Conservation (phyloP, 1,284 basidiomycete species). For the Vanrija sp. region DNA sequence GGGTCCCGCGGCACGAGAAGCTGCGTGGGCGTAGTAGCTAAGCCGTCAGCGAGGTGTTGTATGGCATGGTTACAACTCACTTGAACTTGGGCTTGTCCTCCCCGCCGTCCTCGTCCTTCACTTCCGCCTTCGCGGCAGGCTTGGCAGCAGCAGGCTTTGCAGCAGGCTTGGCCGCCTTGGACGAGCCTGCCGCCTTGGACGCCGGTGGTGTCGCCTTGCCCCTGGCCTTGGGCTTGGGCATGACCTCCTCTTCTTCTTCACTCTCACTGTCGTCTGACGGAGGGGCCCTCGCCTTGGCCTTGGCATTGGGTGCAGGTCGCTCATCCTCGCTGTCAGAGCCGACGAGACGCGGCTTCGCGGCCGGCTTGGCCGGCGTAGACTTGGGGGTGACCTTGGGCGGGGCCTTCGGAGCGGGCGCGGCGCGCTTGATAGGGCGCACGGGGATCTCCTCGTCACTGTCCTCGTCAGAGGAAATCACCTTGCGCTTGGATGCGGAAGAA, state of each 20-base stretch:
- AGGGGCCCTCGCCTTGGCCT: conserved; percentile 16
- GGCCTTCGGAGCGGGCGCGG: conserved; percentile 8
- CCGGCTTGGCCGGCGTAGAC: not conserved
- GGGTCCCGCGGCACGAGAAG: conserved; percentile 65
- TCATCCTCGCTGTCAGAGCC: not conserved
- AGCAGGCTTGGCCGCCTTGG: conserved; percentile 5
- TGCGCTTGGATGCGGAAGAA: conserved; percentile 4
- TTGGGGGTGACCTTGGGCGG: conserved; percentile 6
- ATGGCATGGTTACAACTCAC: conserved; percentile 24
- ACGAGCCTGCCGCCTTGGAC: conserved; percentile 5
- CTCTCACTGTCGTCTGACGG: conserved; percentile 18
- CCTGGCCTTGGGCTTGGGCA: conserved; percentile 19
- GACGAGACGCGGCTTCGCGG: not conserved
- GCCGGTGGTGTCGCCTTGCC: no score
- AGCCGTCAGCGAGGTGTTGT: not conserved
- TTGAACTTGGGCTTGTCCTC: conserved; percentile 39
- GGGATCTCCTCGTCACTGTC: conserved; percentile 3
- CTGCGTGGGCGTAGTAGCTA: conserved; percentile 57
- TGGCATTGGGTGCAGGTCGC: not conserved
- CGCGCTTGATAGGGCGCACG: conserved; percentile 4
- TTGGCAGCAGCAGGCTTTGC: conserved; percentile 7
- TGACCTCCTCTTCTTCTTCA: conserved; percentile 34
- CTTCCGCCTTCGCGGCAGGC: conserved; percentile 40
- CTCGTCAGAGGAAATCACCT: conserved; percentile 3
- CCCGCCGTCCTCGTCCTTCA: conserved; percentile 7